phyloP scores from a whole-genome alignment of 345 rosid species.

The Brassica rapa region DNA sequence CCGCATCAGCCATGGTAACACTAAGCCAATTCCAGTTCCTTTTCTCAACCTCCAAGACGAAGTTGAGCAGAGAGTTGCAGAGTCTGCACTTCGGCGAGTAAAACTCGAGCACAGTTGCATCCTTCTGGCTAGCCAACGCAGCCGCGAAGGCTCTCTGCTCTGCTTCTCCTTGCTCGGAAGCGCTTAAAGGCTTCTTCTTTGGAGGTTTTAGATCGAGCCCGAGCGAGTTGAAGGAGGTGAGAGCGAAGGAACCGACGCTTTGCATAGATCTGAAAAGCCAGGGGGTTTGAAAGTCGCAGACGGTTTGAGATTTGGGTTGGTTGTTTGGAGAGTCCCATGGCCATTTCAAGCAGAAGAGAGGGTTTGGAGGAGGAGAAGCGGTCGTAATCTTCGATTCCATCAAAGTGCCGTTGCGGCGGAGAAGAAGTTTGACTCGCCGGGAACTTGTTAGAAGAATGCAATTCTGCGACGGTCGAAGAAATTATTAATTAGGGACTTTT shows the following conservation, averaged over 20 bases:
- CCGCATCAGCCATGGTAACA: constrained; percentile 89
- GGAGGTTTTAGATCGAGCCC: not conserved
- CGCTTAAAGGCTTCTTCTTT: constrained; percentile 45
- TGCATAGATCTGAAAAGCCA: constrained; percentile 80
- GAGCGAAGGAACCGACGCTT: constrained; percentile 59
- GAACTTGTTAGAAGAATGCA: constrained; percentile 4
- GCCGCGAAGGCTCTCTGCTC: constrained; percentile 84
- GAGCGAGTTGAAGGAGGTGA: constrained; percentile 49
- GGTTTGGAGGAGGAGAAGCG: constrained; percentile 35
- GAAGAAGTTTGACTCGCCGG: not conserved
- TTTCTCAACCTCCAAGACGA: constrained; percentile 67
- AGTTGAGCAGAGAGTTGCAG: constrained; percentile 71
- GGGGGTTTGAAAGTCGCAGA: constrained; percentile 60
- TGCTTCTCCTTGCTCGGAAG: constrained; percentile 81
- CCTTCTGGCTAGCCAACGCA: constrained; percentile 75
- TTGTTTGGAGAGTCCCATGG: constrained; percentile 63
- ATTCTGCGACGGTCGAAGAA: not conserved
- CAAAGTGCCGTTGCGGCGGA: not conserved
- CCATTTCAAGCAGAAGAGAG: constrained; percentile 74
- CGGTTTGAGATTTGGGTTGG: constrained; percentile 41
- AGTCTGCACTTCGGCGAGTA: constrained; percentile 90
- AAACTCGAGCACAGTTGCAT: constrained; percentile 81
- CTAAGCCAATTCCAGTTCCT: constrained; percentile 78
- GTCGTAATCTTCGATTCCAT: constrained; percentile 39
- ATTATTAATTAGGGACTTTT: not conserved